Conservation (phyloP, 2,329 filamentous ascomycete species). For the Didymella pinodella region DNA sequence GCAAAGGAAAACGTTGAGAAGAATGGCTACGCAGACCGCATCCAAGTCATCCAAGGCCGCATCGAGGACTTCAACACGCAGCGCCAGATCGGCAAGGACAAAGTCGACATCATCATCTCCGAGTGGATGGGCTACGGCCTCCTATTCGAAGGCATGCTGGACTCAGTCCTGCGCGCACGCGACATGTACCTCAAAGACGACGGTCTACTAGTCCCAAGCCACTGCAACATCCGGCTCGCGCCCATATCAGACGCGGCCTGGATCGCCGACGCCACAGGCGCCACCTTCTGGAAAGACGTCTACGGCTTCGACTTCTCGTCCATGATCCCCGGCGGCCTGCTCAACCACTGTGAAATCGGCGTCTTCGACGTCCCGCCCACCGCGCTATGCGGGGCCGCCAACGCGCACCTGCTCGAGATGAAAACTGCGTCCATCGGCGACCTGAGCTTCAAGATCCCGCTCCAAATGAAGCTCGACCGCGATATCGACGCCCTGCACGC, state of each 20-base stretch:
- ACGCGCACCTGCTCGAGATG: slow-evolving; percentile 79
- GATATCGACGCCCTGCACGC: slow-evolving; percentile 79
- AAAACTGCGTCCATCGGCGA: slow-evolving; percentile 76
- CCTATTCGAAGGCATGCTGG: slow-evolving; percentile 94
- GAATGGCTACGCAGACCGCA: slow-evolving; percentile 76
- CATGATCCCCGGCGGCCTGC: slow-evolving; percentile 83
- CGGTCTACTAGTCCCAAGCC: slow-evolving; percentile 86
- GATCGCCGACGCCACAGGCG: slow-evolving; percentile 74
- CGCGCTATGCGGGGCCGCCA: slow-evolving; percentile 59
- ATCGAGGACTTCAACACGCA: slow-evolving; percentile 84
- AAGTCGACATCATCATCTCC: slow-evolving; percentile 93
- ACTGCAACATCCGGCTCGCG: slow-evolving; percentile 82
- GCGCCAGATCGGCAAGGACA: slow-evolving; percentile 53
- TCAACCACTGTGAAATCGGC: slow-evolving; percentile 64
- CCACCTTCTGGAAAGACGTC: slow-evolving; percentile 82
- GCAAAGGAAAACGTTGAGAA: slow-evolving; percentile 83
- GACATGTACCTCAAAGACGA: slow-evolving; percentile 83
- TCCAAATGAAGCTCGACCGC: slow-evolving; percentile 67
- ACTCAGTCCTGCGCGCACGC: slow-evolving; percentile 86
- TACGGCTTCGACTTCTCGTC: slow-evolving; percentile 95
- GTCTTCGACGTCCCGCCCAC: slow-evolving; percentile 44
- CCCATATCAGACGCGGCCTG: slow-evolving; percentile 81
- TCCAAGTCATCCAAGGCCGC: slow-evolving; percentile 83
- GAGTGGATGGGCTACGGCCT: slow-evolving; percentile 99
- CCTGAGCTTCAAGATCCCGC: slow-evolving; percentile 75